Base-by-base conservation (phyloP, 805 yeast species). In the Candida insectalens region DNA sequence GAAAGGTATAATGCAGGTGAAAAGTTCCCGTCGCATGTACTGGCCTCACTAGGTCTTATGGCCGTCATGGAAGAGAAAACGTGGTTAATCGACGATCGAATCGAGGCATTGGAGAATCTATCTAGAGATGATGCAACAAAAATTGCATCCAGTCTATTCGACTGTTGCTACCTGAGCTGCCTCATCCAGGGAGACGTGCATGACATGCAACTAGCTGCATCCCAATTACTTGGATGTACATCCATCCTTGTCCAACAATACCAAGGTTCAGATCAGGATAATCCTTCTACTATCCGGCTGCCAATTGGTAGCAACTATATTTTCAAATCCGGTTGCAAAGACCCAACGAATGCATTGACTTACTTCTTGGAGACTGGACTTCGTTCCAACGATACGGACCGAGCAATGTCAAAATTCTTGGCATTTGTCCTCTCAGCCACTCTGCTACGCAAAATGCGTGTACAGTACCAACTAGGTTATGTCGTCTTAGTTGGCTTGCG, bases 401-500 rank as follows among this genome's bases (percentile, higher is more conserved):
- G 60, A 29, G 49, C 74, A 0, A 36, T 75, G 36, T 65, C 80
- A 0, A 58, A 57, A 15, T 47, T 80, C 4, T 42, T 69, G 1
- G 64, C 71, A 1, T 69, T 60, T 47, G 33, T 69, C n/a, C 44
- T 79, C 42, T 59, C 72, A 0, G 41, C 60, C 6, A 53, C 64
- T 1, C 56, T 72, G 14, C 51, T 59, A 1, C 56, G 65, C 3
- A 75, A 69, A 30, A 51, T 80, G 13, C 55, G 88, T 39, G 64
- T 63, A 14, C 67, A 65, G 42, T 65, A 64, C 37, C 81, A 74
- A 41, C 50, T 81, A 35, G 88, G 84, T 0, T 81, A 81, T 47
- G 62, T 67, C 4, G 72, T 77, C 0, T 42, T 67, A n/a, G 70
- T 77, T 15, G 85, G 85, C 0, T 36, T 66, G 18, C 55, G 82